A percentile compares a stretch with the other conserved stretches of the same genome.
Evolutionary conservation across 352 stramenopile species (phyloP).

Genomic region (Phytophthora tubulina): DNA sequence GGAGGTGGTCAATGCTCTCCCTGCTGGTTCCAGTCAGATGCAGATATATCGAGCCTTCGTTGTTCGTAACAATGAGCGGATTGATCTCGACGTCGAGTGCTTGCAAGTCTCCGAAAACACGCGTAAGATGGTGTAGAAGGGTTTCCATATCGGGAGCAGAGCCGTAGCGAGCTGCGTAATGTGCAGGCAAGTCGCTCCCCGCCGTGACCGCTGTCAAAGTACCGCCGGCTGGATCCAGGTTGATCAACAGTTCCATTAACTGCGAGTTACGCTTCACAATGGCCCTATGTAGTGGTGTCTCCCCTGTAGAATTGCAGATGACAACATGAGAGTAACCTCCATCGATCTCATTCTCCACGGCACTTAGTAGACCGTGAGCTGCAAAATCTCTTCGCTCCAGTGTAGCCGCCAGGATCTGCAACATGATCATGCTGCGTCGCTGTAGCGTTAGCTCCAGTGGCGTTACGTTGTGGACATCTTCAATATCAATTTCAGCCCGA

Average conservation of each 20-base stretch:
- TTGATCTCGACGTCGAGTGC: slow-evolving; percentile 4
- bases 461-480: slow-evolving; percentile 6
- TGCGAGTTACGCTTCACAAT: slow-evolving; percentile 21
- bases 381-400: slow-evolving; percentile 28
- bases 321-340: slow-evolving; percentile 19
- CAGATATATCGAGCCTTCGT: slow-evolving; percentile 6
- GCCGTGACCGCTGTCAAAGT: slow-evolving; percentile 12
- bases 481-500: slow-evolving; percentile 28
- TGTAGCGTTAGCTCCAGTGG: slow-evolving; percentile 23
- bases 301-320: slow-evolving; percentile 8
- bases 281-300: slow-evolving; percentile 33
- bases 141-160: slow-evolving; percentile 14
- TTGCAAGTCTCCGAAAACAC: slow-evolving; percentile 16
- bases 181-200: background rate
- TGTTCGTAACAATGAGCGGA: slow-evolving; percentile 19
- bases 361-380: slow-evolving; percentile 9
- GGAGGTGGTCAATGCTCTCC: background rate
- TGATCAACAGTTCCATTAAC: slow-evolving; percentile 25
- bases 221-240: slow-evolving; percentile 2
- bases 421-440: slow-evolving; percentile 17
- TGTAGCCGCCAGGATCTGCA: slow-evolving; percentile 35
- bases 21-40: slow-evolving; percentile 8
- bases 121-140: background rate
- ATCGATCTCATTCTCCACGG: slow-evolving; percentile 23
- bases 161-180: slow-evolving; percentile 30